Evolutionary conservation across 2,329 filamentous ascomycete genomes (phyloP), one percentile per base, ranked within the genome.

Genomic region (Apiospora marii): DNA sequence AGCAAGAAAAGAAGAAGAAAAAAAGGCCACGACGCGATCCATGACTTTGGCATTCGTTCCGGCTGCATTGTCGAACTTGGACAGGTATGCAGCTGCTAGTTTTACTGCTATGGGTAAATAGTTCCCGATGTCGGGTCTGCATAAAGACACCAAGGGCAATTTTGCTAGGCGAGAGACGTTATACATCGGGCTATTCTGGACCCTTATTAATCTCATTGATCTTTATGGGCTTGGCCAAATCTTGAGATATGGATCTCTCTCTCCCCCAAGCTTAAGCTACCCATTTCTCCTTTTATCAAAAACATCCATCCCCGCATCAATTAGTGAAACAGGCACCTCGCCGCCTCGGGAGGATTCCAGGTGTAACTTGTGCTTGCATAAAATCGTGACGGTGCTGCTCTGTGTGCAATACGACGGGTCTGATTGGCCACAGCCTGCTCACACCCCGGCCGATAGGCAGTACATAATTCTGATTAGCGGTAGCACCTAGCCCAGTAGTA

Each of bases 161-260:
- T 24, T 24, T 53, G 12, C 24, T 13, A 14, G 49, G 49, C 5
- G 6, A 49, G 22, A 49, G 46, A 4, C 46, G 24, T 61, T 61
- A 41, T 64, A 34, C 58, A 64, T 37, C 34, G 58, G 30, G 16
- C 34, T 64, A n/a, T 41, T n/a, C 41, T 64, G 34, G 58, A 64
- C 34, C 58, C 58, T 30, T 64, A 64, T 30, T 64, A 64, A 64
- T 24, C 58, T 64, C 41, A 64, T 41, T 13, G 13, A n/a, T 41
- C 30, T 64, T 30, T 30, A 19, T 61, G 30, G 16, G n/a, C 30
- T 30, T 37, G 53, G 58, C 34, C 34, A 41, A 41, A 64, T 64
- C 53, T 61, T 61, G 53, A 61, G 53, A 61, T 61, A 61, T 61
- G 53, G 53, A 61, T 61, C 53, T 61, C 22, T 61, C 22, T 49